Percentiles rank a stretch among this genome's conserved stretches.
Evolutionary conservation across 805 yeast genomes (phyloP).

Genomic region (Nakazawaea molendinolei): DNA sequence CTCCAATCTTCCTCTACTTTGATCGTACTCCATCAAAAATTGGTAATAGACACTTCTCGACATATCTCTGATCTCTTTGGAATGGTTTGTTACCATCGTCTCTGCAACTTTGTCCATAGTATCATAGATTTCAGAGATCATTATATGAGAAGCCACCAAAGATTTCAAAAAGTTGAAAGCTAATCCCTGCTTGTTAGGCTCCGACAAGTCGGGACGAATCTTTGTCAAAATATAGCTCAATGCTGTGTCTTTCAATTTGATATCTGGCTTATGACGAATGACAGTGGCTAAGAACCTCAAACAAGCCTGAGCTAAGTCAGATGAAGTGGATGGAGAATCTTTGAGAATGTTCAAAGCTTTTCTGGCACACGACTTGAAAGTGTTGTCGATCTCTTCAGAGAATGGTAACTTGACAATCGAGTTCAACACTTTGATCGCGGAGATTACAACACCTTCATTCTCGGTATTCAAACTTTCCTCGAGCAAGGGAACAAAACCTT

Average conservation of each 20-base stretch:
- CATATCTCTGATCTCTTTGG: conserved; percentile 74
- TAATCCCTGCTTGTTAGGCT: conserved; percentile 81
- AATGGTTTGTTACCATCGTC: conserved; percentile 85
- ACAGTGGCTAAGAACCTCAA: conserved; percentile 68
- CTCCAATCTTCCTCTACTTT: conserved; percentile 77
- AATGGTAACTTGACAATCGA: conserved; percentile 58
- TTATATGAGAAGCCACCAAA: conserved; percentile 61
- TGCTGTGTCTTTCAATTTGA: conserved; percentile 63
- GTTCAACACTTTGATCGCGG: conserved; percentile 59
- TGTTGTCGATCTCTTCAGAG: conserved; percentile 39
- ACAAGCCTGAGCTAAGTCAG: conserved; percentile 75
- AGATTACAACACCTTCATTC: conserved; percentile 70
- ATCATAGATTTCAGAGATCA: conserved; percentile 87
- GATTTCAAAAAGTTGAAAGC: conserved; percentile 83
- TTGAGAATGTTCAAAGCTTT: conserved; percentile 56
- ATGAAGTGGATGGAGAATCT: conserved; percentile 70
- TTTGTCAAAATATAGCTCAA: conserved; percentile 65
- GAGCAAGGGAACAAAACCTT: conserved; percentile 71
- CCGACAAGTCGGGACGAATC: conserved; percentile 81
- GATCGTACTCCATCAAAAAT: conserved; percentile 91
- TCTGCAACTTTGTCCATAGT: conserved; percentile 73
- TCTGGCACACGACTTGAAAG: conserved; percentile 56
- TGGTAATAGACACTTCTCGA: conserved; percentile 78
- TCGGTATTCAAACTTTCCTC: conserved; percentile 47
- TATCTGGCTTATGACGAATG: conserved; percentile 60